Evolutionary conservation across 805 yeast species (phyloP), one percentile per base, ranked within the genome.

Genomic region (Lipomyces yamanashiensis): DNA sequence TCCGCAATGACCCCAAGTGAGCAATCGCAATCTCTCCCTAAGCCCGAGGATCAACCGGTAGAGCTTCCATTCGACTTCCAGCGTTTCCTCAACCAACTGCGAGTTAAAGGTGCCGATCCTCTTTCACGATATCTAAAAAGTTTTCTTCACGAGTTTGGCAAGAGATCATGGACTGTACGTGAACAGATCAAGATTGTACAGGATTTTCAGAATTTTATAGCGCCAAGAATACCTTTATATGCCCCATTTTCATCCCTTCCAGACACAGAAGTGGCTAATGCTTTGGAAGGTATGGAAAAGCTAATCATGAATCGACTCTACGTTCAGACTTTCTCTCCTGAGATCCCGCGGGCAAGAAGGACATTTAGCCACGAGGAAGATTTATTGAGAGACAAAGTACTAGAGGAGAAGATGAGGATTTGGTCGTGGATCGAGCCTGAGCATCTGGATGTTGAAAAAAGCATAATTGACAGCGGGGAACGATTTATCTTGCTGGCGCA

Each of bases 281-380:
- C 96, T 1, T 79, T 87, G 68, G 98, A 92, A 70, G 99, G 99
- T 0, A 81, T 95, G 71, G 99, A 95, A 75, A 95, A 95, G 74
- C 80, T 95, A 49, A 81, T 96, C 9, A 90, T 92, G 96, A 92
- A 93, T 61, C 81, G 96, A 67, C 76, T 96, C 1, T 92, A 91
- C 74, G 80, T 80, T 0, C 84, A 83, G 59, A 88, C 93, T 37
- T 96, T 89, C 72, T 86, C 98, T 0, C 98, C 98, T 0, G 84
- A 80, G 50, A 82, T 84, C n/a, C 77, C 83, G 1, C 78, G 74
- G 8, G 68, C 74, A 6, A 76, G 72, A 63, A 77, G 83, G 62
- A 85, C 81, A 57, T 83, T 74, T 61, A 84, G 82, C 8, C 93
- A 89, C 71, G 80, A 76, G 50, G 80, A 81, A 48, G 97, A 92